phyloP scores from a whole-genome alignment of 2,329 filamentous ascomycete genomes.

The Colletotrichum echinochloae region DNA sequence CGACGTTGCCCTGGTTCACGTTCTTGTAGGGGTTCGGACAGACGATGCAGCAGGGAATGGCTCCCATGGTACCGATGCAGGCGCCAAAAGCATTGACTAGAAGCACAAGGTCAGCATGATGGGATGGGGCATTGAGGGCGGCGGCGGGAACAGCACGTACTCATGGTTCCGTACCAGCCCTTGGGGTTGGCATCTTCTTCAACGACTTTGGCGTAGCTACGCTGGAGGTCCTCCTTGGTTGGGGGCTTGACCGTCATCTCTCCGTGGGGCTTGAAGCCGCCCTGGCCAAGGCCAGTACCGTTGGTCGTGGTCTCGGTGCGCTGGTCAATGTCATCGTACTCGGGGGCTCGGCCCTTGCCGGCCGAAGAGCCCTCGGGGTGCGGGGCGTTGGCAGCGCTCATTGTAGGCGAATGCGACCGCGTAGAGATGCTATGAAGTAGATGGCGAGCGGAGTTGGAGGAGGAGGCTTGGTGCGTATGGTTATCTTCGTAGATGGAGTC shows the following conservation, averaged over 20 bases:
- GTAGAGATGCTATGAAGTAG: slow-evolving; percentile 27
- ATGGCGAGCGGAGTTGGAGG: slow-evolving; percentile 42
- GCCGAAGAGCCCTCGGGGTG: slow-evolving; percentile 34
- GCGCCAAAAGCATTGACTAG: slow-evolving; percentile 79
- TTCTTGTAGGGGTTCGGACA: slow-evolving; percentile 97
- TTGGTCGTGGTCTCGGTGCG: slow-evolving; percentile 19
- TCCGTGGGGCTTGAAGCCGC: slow-evolving; percentile 63
- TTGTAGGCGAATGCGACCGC: slow-evolving; percentile 32
- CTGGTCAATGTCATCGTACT: slow-evolving; percentile 35
- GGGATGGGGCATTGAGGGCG: background rate
- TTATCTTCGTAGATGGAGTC: slow-evolving; percentile 27
- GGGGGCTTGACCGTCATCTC: slow-evolving; percentile 83
- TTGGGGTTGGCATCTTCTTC: slow-evolving; percentile 76
- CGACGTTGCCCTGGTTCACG: slow-evolving; percentile 92
- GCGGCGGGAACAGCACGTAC: slow-evolving; percentile 59
- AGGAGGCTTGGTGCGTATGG: slow-evolving; percentile 1
- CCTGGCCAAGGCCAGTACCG: slow-evolving; percentile 42
- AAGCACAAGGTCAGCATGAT: slow-evolving; percentile 17
- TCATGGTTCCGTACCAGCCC: slow-evolving; percentile 92
- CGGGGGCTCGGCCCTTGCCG: slow-evolving; percentile 38
- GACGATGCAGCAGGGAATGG: slow-evolving; percentile 89
- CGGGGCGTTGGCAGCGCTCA: slow-evolving; percentile 35
- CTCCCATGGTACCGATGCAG: slow-evolving; percentile 81
- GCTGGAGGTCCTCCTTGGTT: slow-evolving; percentile 84
- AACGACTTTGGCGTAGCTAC: slow-evolving; percentile 77